Base-by-base conservation (phyloP, 768 basidiomycete species). In the Baorangia bicolor region DNA sequence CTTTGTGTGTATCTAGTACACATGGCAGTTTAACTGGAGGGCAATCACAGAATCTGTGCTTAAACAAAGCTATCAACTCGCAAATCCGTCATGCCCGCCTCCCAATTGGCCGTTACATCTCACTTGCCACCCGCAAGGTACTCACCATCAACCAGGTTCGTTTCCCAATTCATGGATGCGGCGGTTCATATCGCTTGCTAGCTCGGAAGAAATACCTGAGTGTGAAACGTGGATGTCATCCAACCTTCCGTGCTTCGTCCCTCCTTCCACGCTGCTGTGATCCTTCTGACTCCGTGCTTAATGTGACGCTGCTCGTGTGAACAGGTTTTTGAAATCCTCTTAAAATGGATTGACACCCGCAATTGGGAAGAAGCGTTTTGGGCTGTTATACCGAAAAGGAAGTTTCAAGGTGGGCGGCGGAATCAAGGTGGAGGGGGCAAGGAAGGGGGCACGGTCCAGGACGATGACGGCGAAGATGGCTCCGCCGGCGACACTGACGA, bases 81-180 rank as follows among this genome's bases (percentile, higher is more conserved):
- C 82, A 82, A 5, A 81, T 98, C 51, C 82, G 87, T 40, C 89
- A 93, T 38, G 97, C 94, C 5, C 87, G 91, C 47, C 82, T 99
- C 51, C 97, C 97, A 4, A 98, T 99, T 51, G 92, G 94, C n/a
- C 87, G 86, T 52, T 97, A 92, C 69, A 77, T 98, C 34, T 80
- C 87, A 41, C 77, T 99, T 54, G 81, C 87, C 31, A 94, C 95
- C 11, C 86, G 97, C 58, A 98, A 98, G 66, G 94, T 99, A 31
- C 78, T 99, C 59, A 99, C 97, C 1, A 94, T 99, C 51, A 98
- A 99, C 72, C 97, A 98, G 74, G 83, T 82, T 40, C 43, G 71
- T 65, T 48, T 43, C 18, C 16, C 11, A 37, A 10, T 47, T 54
- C 39, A 35, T 38, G 9, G 2, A 37, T 44, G n/a, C 21, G 30